Conservation (phyloP, 208 protist species). For the Trypanosoma mega region DNA sequence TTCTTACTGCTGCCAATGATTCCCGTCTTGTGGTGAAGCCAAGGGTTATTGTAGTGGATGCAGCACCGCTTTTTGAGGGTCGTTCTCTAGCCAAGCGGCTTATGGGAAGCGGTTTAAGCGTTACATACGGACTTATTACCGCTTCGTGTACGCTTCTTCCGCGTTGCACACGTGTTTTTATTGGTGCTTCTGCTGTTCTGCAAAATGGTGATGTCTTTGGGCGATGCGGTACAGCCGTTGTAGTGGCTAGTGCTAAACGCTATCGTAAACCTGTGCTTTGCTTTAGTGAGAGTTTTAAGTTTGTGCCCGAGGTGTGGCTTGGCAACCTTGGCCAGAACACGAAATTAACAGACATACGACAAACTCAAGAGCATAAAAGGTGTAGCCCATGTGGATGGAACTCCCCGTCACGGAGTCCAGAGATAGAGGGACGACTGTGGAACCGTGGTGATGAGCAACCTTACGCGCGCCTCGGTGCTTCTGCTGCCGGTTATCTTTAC, state of each 20-base stretch:
- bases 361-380: slow-evolving; percentile 1
- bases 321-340: slow-evolving; percentile 97
- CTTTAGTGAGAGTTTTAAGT: slow-evolving; percentile 98
- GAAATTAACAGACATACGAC: slow-evolving; percentile 55
- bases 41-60: slow-evolving; percentile 95
- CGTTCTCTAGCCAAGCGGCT: slow-evolving; percentile 71
- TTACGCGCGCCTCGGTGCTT: background rate
- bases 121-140: slow-evolving; percentile 94
- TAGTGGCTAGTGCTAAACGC: slow-evolving; percentile 91
- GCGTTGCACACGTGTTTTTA: slow-evolving; percentile 92
- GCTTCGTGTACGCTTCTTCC: slow-evolving; percentile 94
- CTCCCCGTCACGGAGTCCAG: background rate
- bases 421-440: background rate
- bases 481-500: slow-evolving; percentile 66
- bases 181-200: slow-evolving; percentile 93
- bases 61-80: slow-evolving; percentile 93
- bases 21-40: slow-evolving; percentile 33
- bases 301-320: slow-evolving; percentile 94
- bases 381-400: background rate
- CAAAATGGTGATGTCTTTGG: slow-evolving; percentile 94
- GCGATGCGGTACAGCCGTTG: slow-evolving; percentile 91
- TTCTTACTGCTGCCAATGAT: slow-evolving; percentile 41
- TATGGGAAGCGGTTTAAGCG: slow-evolving; percentile 74
- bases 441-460: background rate
- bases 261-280: slow-evolving; percentile 96